Percentiles rank a stretch among this genome's conserved stretches.
These are phyloP conservation scores for Suillus sp. DNA, from an alignment of 768 basidiomycete species.

Conservation along the genomic window DNA sequence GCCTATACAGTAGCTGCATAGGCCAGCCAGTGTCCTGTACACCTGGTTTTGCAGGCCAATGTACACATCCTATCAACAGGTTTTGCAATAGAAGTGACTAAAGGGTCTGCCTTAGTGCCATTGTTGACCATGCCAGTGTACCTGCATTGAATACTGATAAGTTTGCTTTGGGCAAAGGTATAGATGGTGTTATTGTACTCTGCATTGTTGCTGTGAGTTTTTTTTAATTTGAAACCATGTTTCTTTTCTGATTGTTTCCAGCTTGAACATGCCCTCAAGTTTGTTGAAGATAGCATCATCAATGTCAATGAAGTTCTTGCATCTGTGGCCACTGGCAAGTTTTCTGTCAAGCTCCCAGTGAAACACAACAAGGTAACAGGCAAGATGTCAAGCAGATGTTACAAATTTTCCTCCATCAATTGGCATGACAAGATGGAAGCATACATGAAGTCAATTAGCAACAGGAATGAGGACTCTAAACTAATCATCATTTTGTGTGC, in stretches of 20 bases:
- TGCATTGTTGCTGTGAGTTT: background rate
- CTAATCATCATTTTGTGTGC: background rate
- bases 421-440: background rate
- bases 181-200: background rate
- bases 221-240: background rate
- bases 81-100: too few relatives aligned
- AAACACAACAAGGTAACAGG: background rate
- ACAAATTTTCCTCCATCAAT: background rate
- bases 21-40: too few relatives aligned
- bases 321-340: background rate
- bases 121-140: background rate
- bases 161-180: background rate
- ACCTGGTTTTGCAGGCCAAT: too few relatives aligned
- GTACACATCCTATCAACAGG: too few relatives aligned
- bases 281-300: background rate
- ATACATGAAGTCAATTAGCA: constrained; percentile 3
- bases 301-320: constrained; percentile 3
- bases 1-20: too few relatives aligned
- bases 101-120: too few relatives aligned
- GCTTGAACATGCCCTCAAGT: constrained; percentile 4
- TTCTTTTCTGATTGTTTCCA: background rate
- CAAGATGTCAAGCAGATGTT: background rate
- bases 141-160: background rate
- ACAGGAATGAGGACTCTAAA: background rate
- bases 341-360: background rate